Base-by-base conservation (phyloP, 176 grass and related monocot genomes). In the Chloris gayana region DNA sequence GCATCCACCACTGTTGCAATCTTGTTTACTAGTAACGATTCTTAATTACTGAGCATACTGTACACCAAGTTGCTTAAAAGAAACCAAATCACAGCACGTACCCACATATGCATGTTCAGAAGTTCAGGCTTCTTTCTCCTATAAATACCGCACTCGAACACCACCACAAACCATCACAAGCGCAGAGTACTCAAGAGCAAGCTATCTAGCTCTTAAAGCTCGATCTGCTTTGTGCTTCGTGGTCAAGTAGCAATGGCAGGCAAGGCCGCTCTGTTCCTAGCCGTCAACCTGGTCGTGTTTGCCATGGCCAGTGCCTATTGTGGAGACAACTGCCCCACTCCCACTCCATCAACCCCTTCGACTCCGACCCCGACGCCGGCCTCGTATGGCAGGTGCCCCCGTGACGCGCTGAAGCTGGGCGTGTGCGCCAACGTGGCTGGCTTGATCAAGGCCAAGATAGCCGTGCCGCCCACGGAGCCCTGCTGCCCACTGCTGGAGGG, bases 401-500 rank as follows among this genome's bases (percentile, higher is more conserved):
- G 54, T 56, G 84, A 91, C 72, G 71, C 76, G 3, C 64, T 92
- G 13, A 92, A 92, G 79, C 56, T 91, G 9, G 82, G 83, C 33
- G 69, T 85, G 69, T 88, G 90, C 69, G 74, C 64, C 22, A 80
- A 91, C 21, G 64, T 79, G 35, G 74, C 83, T 0, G 69, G 69
- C 35, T 24, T 88, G 19, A 63, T 91, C 59, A 91, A 91, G 73
- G 63, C 66, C 15, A 41, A 88, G 62, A 54, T 86, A 0, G 90
- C 56, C 9, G 71, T 21, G 73, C 85, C 89, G 2, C 78, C 85
- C 2, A 21, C 82, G 22, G n/a, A 85, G 62, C 89, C 89, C 0
- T 97, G 94, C 81, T 97, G 91, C 79, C 89, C 91, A 31, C 64
- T 97, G 89, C 82, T 97, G 24, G 11, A 86, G 4, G 95, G 95